Percentiles rank a stretch among this genome's conserved stretches.
Conservation (phyloP, 768 basidiomycete genomes). For the Lentinula sp. region DNA sequence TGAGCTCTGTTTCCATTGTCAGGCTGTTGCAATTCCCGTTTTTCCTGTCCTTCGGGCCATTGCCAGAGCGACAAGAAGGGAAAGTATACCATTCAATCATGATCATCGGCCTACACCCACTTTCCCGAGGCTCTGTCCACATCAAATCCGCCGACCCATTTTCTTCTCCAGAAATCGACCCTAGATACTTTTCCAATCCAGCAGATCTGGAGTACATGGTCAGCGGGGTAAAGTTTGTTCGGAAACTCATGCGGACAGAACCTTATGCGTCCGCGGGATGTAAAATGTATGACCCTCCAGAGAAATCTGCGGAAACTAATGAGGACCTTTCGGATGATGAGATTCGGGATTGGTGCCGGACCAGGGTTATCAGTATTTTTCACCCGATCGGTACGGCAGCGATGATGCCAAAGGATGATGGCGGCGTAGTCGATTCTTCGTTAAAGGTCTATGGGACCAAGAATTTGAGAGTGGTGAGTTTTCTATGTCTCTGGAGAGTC, state of each 20-base stretch:
- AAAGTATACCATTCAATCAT: constrained; percentile 14
- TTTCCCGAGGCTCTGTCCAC: constrained; percentile 36
- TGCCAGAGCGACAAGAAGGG: constrained; percentile 11
- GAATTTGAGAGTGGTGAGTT: constrained; percentile 22
- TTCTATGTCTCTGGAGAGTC: background rate
- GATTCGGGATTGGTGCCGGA: background rate
- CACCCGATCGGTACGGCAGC: constrained; percentile 17
- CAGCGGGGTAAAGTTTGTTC: constrained; percentile 18
- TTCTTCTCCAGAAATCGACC: constrained; percentile 37
- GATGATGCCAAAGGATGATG: constrained; percentile 21
- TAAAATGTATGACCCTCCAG: constrained; percentile 12
- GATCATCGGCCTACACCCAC: constrained; percentile 22
- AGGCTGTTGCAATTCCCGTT: constrained; percentile 9
- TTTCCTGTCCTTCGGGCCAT: constrained; percentile 6
- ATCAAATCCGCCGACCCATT: constrained; percentile 35
- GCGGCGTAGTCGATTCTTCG: constrained; percentile 26
- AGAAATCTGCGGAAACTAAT: background rate
- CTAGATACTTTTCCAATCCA: constrained; percentile 27
- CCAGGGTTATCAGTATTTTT: background rate
- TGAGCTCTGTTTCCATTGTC: background rate
- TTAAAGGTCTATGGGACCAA: constrained; percentile 25
- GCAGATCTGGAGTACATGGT: constrained; percentile 17
- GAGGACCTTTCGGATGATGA: constrained; percentile 7
- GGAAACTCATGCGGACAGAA: constrained; percentile 11
- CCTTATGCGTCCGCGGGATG: constrained; percentile 1